Evolutionary conservation across 257 asterid species (phyloP).

Genomic region (Catharanthus roseus): DNA sequence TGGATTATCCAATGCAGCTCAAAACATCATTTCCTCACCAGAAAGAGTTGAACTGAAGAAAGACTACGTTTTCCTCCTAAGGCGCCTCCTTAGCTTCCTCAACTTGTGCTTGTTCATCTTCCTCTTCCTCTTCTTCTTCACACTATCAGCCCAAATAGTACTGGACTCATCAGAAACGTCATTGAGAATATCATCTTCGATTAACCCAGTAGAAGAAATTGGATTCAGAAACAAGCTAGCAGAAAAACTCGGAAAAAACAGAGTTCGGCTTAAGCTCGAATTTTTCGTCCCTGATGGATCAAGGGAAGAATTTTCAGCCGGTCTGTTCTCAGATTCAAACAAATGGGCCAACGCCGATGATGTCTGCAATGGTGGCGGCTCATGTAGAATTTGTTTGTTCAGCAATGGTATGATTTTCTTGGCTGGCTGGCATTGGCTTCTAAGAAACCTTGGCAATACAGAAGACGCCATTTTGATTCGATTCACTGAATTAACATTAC

Average conservation of each 20-base stretch:
- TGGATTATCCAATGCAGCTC: not conserved
- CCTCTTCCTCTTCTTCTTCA: constrained; percentile 88
- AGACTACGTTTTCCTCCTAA: constrained; percentile 53
- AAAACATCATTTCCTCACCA: not conserved
- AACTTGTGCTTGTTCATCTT: constrained; percentile 92
- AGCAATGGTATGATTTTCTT: constrained; percentile 24
- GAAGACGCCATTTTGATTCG: constrained; percentile 37
- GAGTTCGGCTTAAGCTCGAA: constrained; percentile 17
- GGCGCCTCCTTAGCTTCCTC: constrained; percentile 47
- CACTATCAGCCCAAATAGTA: constrained; percentile 67
- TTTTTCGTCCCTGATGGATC: constrained; percentile 16
- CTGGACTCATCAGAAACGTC: constrained; percentile 28
- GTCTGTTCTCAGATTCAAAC: constrained; percentile 5
- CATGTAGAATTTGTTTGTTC: constrained; percentile 18
- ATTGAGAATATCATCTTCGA: not conserved
- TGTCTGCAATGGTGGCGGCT: constrained; percentile 14
- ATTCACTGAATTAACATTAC: not conserved
- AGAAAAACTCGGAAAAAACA: constrained; percentile 48
- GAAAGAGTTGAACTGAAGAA: not conserved
- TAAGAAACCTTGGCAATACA: constrained; percentile 36
- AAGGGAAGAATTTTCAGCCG: constrained; percentile 17
- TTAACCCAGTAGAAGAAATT: constrained; percentile 19
- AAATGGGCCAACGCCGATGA: constrained; percentile 13
- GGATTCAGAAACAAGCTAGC: constrained; percentile 49
- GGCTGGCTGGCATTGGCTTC: constrained; percentile 41